phyloP scores from a whole-genome alignment of 192 early-diverging fungal genomes.

The Rhizoclosmatium globosum region DNA sequence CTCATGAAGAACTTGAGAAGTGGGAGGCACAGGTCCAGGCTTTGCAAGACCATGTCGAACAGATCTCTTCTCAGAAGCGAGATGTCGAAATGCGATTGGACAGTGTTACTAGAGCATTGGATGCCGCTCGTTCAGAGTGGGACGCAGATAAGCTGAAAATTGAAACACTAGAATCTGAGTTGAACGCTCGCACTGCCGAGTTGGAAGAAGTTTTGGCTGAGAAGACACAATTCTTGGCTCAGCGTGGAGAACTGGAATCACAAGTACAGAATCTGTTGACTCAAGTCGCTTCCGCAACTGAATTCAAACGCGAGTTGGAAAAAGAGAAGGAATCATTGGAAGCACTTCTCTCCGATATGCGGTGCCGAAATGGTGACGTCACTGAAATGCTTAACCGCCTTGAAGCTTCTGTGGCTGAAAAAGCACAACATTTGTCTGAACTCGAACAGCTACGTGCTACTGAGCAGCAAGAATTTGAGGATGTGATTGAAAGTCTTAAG shows the following conservation, averaged over 20 bases:
- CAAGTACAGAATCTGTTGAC: not conserved
- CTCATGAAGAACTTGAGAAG: not conserved
- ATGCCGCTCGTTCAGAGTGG: slow-evolving; percentile 1
- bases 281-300: not conserved
- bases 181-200: not conserved
- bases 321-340: not conserved
- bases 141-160: not conserved
- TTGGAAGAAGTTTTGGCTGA: not conserved
- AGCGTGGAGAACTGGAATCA: not conserved
- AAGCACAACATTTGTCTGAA: not conserved
- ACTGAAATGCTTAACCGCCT: not conserved
- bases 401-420: slow-evolving; percentile 25
- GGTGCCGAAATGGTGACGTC: slow-evolving; percentile 1
- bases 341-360: not conserved
- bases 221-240: slow-evolving; percentile 4
- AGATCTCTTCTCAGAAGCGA: not conserved
- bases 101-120: not conserved
- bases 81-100: not conserved
- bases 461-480: slow-evolving; percentile 11
- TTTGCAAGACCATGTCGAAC: slow-evolving; percentile 1
- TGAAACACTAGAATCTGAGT: not conserved
- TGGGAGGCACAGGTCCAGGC: not conserved
- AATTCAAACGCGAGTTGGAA: not conserved
- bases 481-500: slow-evolving; percentile 27
- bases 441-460: slow-evolving; percentile 1